phyloP scores from a whole-genome alignment of 1,284 basidiomycete genomes.

The Ceratorhiza oryzae-sativae region DNA sequence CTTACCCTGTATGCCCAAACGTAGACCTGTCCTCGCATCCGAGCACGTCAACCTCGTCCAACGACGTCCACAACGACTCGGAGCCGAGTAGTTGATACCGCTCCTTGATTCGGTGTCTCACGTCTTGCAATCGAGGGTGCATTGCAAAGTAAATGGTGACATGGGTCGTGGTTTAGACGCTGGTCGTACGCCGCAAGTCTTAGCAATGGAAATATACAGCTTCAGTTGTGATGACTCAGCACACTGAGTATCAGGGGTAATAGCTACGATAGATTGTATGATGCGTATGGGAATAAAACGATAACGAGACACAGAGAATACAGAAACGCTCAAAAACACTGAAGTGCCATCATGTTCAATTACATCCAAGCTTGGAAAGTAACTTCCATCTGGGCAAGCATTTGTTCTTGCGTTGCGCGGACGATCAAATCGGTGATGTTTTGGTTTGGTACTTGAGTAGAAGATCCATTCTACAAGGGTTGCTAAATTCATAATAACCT shows the following conservation, averaged over 20 bases:
- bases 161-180: conserved; percentile 10
- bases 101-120: conserved; percentile 10
- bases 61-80: conserved; percentile 43
- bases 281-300: neutral
- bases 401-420: conserved; percentile 37
- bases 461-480: neutral
- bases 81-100: conserved; percentile 31
- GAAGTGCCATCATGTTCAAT: neutral
- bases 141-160: conserved; percentile 3
- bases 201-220: neutral
- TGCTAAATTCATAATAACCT: neutral
- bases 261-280: neutral
- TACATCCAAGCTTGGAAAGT: conserved; percentile 37
- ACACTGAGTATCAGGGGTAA: neutral
- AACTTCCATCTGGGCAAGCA: conserved; percentile 37
- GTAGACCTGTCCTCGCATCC: conserved; percentile 56
- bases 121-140: conserved; percentile 18
- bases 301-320: conserved; percentile 1
- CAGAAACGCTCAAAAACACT: neutral
- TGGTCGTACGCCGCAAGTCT: neutral
- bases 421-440: conserved; percentile 37
- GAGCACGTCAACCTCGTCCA: conserved; percentile 69
- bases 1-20: conserved; percentile 69
- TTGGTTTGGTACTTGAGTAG: conserved; percentile 34
- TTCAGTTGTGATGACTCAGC: neutral